A percentile compares a stretch with the other conserved stretches of the same genome.
Conservation (phyloP, 306 rosid genomes). For the Quillaja saponaria region DNA sequence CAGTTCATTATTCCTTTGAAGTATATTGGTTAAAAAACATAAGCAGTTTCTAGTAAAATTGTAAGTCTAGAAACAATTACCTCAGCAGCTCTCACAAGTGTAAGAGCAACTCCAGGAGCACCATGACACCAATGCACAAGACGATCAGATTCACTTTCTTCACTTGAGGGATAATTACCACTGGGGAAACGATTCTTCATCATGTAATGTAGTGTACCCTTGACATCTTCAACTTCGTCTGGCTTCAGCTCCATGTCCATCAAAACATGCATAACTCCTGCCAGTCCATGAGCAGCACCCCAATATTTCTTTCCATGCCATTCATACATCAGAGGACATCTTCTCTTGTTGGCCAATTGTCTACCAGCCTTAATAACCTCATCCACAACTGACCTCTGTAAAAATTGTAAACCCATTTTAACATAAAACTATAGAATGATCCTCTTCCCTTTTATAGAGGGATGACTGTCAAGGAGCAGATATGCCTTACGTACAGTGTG, state of each 20-base stretch:
- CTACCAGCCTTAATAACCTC: conserved; percentile 68
- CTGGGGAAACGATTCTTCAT: conserved; percentile 63
- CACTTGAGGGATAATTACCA: conserved; percentile 82
- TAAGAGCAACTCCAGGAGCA: conserved; percentile 81
- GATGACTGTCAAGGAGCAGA: conserved; percentile 13
- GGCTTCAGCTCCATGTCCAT: conserved; percentile 76
- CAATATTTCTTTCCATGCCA: conserved; percentile 96
- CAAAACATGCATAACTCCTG: conserved; percentile 76
- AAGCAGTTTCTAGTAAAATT: neutral
- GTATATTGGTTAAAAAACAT: neutral
- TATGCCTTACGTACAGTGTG: conserved; percentile 51
- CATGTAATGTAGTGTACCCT: conserved; percentile 67
- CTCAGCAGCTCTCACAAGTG: conserved; percentile 78
- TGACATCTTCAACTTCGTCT: conserved; percentile 79
- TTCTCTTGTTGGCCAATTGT: conserved; percentile 54
- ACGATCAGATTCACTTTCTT: conserved; percentile 72
- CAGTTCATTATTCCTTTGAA: neutral
- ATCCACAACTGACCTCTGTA: conserved; percentile 64
- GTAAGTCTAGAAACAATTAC: conserved; percentile 33
- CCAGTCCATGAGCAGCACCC: conserved; percentile 97
- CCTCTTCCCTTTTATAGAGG: conserved; percentile 13
- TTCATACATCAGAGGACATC: conserved; percentile 76
- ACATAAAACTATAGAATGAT: neutral
- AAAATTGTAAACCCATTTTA: conserved; percentile 29
- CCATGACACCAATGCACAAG: conserved; percentile 97